Conservation (phyloP, 768 basidiomycete genomes). For the Paxillus ammoniavirescens region DNA sequence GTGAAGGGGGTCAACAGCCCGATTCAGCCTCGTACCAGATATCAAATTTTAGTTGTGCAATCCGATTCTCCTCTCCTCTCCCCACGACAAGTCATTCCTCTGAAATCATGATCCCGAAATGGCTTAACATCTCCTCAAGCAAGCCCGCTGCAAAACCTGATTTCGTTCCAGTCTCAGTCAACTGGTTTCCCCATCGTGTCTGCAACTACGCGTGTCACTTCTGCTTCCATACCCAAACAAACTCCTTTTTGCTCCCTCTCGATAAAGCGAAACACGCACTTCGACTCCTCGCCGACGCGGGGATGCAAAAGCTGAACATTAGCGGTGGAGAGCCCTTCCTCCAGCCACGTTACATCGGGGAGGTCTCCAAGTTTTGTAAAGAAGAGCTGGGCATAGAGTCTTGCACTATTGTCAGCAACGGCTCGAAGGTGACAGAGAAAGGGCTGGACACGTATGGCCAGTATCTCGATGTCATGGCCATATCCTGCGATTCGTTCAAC, state of each 20-base stretch:
- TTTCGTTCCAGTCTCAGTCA: slow-evolving; percentile 14
- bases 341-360: slow-evolving; percentile 29
- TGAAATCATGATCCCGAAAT: background rate
- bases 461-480: slow-evolving; percentile 37
- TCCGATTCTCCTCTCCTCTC: too few relatives aligned
- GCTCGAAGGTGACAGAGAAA: slow-evolving; percentile 35
- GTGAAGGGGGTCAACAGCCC: too few relatives aligned
- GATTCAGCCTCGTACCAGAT: too few relatives aligned
- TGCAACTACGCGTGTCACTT: slow-evolving; percentile 35
- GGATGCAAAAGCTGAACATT: slow-evolving; percentile 36
- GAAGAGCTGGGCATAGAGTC: slow-evolving; percentile 32
- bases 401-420: slow-evolving; percentile 29
- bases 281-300: slow-evolving; percentile 24
- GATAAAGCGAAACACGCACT: slow-evolving; percentile 31
- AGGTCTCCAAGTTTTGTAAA: slow-evolving; percentile 32
- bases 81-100: too few relatives aligned
- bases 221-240: slow-evolving; percentile 34
- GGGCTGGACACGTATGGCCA: slow-evolving; percentile 36
- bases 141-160: slow-evolving; percentile 1
- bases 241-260: slow-evolving; percentile 26
- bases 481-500: slow-evolving; percentile 37
- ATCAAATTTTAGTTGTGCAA: background rate
- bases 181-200: slow-evolving; percentile 12
- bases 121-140: background rate
- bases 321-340: slow-evolving; percentile 34